Conservation (phyloP, 2,329 filamentous ascomycete genomes). For the Colletotrichum sublineola region DNA sequence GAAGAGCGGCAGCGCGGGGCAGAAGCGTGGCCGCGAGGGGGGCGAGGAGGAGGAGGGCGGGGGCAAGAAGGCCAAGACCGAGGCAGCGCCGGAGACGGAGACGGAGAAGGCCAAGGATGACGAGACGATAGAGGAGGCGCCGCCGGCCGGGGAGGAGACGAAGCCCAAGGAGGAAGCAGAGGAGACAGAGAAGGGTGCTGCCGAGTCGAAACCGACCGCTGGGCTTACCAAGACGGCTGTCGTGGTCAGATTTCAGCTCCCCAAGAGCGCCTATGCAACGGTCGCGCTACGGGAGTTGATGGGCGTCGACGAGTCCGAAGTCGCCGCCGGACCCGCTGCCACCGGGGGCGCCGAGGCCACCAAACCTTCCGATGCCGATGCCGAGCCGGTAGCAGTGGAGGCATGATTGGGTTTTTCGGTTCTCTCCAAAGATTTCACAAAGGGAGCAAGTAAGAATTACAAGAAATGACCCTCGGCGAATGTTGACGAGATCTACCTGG, state of each 20-base stretch:
- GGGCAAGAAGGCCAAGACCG: slow-evolving; percentile 44
- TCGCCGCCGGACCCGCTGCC: slow-evolving; percentile 4
- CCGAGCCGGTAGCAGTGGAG: not conserved
- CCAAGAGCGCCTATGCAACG: slow-evolving; percentile 85
- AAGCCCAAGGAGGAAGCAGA: slow-evolving; percentile 20
- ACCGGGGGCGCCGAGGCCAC: not conserved
- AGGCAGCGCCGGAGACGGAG: slow-evolving; percentile 2
- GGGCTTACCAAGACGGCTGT: slow-evolving; percentile 71
- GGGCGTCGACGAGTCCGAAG: slow-evolving; percentile 52
- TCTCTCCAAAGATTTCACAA: not conserved
- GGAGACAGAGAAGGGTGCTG: slow-evolving; percentile 43
- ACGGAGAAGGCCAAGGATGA: slow-evolving; percentile 4
- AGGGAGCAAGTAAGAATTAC: not conserved
- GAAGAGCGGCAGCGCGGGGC: slow-evolving; percentile 47
- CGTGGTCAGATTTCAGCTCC: slow-evolving; percentile 80
- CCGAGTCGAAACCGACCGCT: slow-evolving; percentile 10
- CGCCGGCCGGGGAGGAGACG: slow-evolving; percentile 1
- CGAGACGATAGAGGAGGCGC: slow-evolving; percentile 22
- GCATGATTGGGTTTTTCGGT: not conserved
- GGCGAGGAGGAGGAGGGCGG: slow-evolving; percentile 43
- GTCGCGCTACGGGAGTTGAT: slow-evolving; percentile 86
- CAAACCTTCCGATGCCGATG: too few relatives aligned
- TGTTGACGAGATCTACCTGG: slow-evolving; percentile 18
- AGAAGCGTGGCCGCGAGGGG: slow-evolving; percentile 38
- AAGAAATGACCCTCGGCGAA: not conserved